Base-by-base conservation (phyloP, 208 protist species). In the Phytomonas serpens region DNA sequence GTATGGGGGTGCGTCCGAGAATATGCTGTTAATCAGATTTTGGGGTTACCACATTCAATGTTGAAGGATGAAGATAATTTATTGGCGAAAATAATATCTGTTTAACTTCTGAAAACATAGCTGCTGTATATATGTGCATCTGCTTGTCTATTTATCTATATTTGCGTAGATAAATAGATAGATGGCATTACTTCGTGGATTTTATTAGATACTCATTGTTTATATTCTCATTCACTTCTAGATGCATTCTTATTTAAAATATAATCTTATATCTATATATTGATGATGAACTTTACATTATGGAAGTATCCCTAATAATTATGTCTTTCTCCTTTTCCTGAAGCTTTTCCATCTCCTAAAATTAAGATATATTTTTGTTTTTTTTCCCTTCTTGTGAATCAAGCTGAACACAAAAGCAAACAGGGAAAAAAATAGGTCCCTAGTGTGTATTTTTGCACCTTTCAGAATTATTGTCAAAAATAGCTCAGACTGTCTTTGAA, bases 361-460 rank as follows among this genome's bases (percentile, higher is more conserved):
- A 13, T 10, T 61, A 36, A 40, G 3, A 61, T 71, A 61, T 67
- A 27, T 47, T 64, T 79, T 42, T 72, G 27, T 67, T 9, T 74
- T 67, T 36, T 74, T 47, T 76, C 32, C 31, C 57, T 72, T 71
- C 30, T 42, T 69, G 23, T 73, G 33, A 47, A 67, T 47, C 9
- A 52, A 76, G 29, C 36, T 70, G 16, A 40, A 3, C 14, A 64
- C 33, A 52, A 73, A 61, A 67, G 68, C 27, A 73, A 73, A 71
- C 27, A 70, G 66, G 7, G n/a, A 69, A 64, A 52, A 32, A 69
- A 27, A 57, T 19, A 69, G 34, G 34, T 71, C 68, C 31, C 71
- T 73, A 31, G 29, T 42, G 66, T 33, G 37, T 36, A 73, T 31
- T 69, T 47, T 57, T 32, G 27, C 29, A 23, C 42, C 11, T 47